These are phyloP conservation scores for Medicago lupulina DNA, from an alignment of 306 rosid genomes.

Conservation along the genomic window DNA sequence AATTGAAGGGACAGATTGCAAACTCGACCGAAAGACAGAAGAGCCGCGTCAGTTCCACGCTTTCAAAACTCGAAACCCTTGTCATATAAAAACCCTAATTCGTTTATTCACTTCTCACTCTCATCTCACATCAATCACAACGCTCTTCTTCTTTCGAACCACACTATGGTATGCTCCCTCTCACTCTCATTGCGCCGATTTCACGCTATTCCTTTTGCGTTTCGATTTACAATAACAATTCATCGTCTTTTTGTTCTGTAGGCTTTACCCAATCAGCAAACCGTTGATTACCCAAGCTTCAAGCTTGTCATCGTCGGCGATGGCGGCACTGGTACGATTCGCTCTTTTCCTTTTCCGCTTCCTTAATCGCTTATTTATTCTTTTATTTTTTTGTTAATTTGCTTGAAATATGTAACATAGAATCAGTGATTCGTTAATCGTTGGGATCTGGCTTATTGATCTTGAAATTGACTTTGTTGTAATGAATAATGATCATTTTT, in stretches of 20 bases:
- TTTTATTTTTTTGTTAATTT: not conserved
- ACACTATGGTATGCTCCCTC: not conserved
- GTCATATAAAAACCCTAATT: conserved; percentile 1
- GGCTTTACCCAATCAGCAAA: conserved; percentile 87
- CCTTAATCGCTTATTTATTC: not conserved
- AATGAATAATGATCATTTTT: not conserved
- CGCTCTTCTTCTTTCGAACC: not conserved
- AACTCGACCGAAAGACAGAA: not conserved
- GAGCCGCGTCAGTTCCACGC: conserved; percentile 16
- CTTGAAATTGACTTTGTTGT: not conserved
- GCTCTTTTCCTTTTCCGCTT: not conserved
- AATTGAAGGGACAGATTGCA: not conserved
- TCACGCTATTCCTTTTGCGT: not conserved
- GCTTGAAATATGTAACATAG: not conserved
- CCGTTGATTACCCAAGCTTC: conserved; percentile 83
- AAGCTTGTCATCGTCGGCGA: conserved; percentile 89
- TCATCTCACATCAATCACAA: not conserved
- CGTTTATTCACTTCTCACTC: not conserved
- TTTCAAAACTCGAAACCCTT: not conserved
- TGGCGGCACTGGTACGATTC: conserved; percentile 76
- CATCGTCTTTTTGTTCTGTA: not conserved
- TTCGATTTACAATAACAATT: not conserved
- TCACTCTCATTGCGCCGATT: not conserved
- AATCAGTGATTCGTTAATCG: not conserved
- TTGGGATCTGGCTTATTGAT: not conserved